phyloP scores from a whole-genome alignment of 768 basidiomycete species.

The Tricholoma saponaceum region DNA sequence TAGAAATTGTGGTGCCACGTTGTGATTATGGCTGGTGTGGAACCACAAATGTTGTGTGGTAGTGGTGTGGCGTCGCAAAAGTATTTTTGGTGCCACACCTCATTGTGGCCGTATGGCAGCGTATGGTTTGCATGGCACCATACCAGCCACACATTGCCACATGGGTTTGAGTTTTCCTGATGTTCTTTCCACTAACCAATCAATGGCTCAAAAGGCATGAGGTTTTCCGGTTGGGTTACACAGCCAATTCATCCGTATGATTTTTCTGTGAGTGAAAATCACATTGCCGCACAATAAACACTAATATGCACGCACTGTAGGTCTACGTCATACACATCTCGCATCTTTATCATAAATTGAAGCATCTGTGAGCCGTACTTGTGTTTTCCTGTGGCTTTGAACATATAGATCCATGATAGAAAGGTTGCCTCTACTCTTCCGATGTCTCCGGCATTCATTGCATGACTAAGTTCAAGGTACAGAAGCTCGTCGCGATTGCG shows the following conservation, averaged over 20 bases:
- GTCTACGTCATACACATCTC: constrained; percentile 12
- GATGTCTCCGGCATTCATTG: constrained; percentile 28
- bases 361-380: constrained; percentile 21
- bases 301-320: constrained; percentile 6
- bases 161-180: too few species aligned
- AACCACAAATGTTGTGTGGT: too few species aligned
- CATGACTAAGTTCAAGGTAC: constrained; percentile 26
- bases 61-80: too few species aligned
- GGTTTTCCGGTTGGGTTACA: constrained; percentile 11
- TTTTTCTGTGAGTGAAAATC: not conserved
- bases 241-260: constrained; percentile 6
- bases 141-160: too few species aligned
- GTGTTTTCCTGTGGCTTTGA: constrained; percentile 27
- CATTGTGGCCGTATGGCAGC: too few species aligned
- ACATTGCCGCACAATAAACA: not conserved
- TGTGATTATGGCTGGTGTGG: too few species aligned
- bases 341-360: constrained; percentile 17
- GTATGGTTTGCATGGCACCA: too few species aligned
- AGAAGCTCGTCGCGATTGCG: constrained; percentile 20
- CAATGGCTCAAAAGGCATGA: constrained; percentile 8
- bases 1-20: too few species aligned
- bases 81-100: too few species aligned
- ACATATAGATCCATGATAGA: constrained; percentile 24
- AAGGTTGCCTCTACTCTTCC: constrained; percentile 25
- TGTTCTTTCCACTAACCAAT: constrained; percentile 29